Evolutionary conservation across 441 rosid species (phyloP), one percentile per base, ranked within the genome.

Genomic region (Euphorbia corollata): DNA sequence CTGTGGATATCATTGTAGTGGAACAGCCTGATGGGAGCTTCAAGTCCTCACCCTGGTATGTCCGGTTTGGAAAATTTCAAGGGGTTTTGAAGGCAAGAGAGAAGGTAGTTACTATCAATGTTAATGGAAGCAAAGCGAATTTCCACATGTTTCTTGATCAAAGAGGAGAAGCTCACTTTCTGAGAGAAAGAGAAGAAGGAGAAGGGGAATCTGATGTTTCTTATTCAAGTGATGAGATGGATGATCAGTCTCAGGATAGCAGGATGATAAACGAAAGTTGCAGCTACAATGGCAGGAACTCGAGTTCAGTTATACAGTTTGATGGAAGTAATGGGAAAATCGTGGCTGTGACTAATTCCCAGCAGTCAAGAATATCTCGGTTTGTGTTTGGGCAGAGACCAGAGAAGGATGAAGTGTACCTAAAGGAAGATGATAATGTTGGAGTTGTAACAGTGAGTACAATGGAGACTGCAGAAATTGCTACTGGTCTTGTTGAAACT

Each of bases 41-140:
- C 79, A 91, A 87, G 75, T 89, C 99, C 5, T 91, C 98, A 16
- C 99, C 98, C 71, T 94, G 99, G 99, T 88, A 88, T 74, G 92
- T 94, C 34, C 67, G 86, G 73, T 94, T 94, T 64, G 99, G 99
- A 45, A 94, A 94, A 75, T 94, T 94, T 78, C 99, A 91, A 81
- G 99, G 99, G 70, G 97, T 94, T 75, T 77, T 94, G 78, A 89
- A 89, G 86, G 79, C 87, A 12, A 80, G 69, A 65, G 86, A 77
- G 77, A 86, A 84, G 74, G 68, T 82, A 32, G 97, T 94, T 51
- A 81, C 62, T 61, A 82, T 91, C 57, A 73, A 65, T 58, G 89
- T 94, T 16, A 85, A 94, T 83, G 97, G 87, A 18, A 81, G 80
- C 11, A 92, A 86, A 47, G 86, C 89, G 0, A 73, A 80, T 71